Evolutionary conservation across 202 grass and related monocot genomes (phyloP), one percentile per base, ranked within the genome.

Genomic region (Carex arenaria): DNA sequence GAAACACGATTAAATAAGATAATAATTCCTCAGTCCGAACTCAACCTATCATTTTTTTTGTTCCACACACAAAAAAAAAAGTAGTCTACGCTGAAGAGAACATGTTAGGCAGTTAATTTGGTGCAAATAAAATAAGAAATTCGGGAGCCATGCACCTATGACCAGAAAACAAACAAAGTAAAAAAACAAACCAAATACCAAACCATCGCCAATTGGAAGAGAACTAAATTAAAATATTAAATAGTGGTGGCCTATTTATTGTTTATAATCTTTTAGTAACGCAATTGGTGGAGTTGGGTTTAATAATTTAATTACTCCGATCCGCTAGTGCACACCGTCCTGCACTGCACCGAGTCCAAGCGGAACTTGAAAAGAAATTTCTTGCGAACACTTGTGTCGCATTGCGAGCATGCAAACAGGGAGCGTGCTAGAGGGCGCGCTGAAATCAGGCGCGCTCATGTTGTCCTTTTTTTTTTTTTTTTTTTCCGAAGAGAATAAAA

Each of bases 391-490:
- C 61, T 63, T 11, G 10, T 73, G 71, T 53, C 72, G 72, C 23
- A 75, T 75, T 31, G 72, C 23, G 72, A 55, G 72, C 72, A 75
- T 55, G 47, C 72, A 75, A 75, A 75, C 49, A 55, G n/a, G 72
- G 72, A 75, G 72, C 49, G 14, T 75, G 72, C 72, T 75, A 75
- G 45, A 75, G 12, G 71, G 71, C 32, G 22, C 8, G 34, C 36
- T 69, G 67, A 69, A 69, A 69, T 69, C 67, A 69, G 67, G 36
- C 67, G 34, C 32, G 36, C 38, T 40, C 5, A 40, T 40, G 4
- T 40, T 40, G 5, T 5, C 1, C 5, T 40, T 36, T 34, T 34
- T 4, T 40, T 40, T 40, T 38, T 38, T 38, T 38, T 38, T 38
- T n/a, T n/a, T n/a, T n/a, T n/a, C n/a, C 5, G 38, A 40, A 40